These are phyloP conservation scores for Aspergillus chevalieri DNA, from an alignment of 2,329 filamentous ascomycete species.

Conservation along the genomic window DNA sequence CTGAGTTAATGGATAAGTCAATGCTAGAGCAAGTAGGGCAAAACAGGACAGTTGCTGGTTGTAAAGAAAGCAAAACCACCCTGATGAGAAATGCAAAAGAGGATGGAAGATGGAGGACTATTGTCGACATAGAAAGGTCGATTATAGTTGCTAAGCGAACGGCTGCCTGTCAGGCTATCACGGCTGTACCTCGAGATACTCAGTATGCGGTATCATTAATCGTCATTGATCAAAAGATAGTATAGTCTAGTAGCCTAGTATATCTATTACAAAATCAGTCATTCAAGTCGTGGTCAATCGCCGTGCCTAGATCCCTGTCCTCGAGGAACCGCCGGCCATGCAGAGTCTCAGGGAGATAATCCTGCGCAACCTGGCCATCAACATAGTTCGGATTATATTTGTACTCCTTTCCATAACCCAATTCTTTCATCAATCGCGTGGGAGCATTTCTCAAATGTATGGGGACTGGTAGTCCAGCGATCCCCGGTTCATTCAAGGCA, in stretches of 20 bases:
- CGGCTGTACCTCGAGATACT: too few species aligned
- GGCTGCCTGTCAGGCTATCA: too few species aligned
- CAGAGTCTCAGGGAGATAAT: constrained; percentile 79
- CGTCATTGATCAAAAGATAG: too few species aligned
- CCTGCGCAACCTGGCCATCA: constrained; percentile 74
- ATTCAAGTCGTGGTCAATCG: constrained; percentile 64
- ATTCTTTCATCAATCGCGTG: constrained; percentile 83
- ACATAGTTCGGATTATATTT: constrained; percentile 93
- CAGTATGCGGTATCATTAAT: too few species aligned
- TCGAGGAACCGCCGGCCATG: constrained; percentile 69
- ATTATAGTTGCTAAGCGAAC: too few species aligned
- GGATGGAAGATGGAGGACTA: too few species aligned
- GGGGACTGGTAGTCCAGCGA: constrained; percentile 75
- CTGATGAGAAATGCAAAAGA: too few species aligned
- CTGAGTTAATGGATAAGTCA: too few species aligned
- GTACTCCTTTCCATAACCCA: constrained; percentile 85
- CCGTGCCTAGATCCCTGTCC: constrained; percentile 69
- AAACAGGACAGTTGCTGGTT: too few species aligned
- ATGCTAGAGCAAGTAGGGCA: too few species aligned
- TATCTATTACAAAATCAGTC: constrained; percentile 10
- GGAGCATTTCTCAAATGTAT: constrained; percentile 87
- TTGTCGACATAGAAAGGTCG: too few species aligned
- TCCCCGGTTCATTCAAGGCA: constrained; percentile 73
- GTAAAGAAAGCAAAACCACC: too few species aligned
- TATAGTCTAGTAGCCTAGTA: not conserved